Base-by-base conservation (phyloP, 139 green algal species). In the Axilococcus clingmanii region DNA sequence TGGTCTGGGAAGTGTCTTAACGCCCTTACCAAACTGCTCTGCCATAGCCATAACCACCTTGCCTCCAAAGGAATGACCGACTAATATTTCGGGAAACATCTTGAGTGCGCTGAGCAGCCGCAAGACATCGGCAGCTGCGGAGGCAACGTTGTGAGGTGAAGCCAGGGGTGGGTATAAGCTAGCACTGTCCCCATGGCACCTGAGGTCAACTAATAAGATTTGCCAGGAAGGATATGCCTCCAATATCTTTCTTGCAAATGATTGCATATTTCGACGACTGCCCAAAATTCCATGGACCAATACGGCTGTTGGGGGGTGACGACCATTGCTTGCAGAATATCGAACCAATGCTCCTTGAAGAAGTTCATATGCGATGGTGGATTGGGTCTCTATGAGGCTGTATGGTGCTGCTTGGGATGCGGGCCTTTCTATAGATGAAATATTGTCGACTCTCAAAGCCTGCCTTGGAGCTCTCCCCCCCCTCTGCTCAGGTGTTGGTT, bases 201-300 rank as follows among this genome's bases (percentile, higher is more conserved):
- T 63, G 30, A 97, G 74, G 48, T 97, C 89, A 12, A 95, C 82
- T 14, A 95, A 44, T 37, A 97, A 46, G 4, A 96, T 84, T 69
- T 96, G 85, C 82, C 78, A 89, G 2, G 70, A 56, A 29, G 86
- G 83, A 48, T 82, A 87, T 9, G 62, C 77, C 71, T 87, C 71
- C 1, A 87, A 61, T 8, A 94, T 48, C 30, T 73, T 75, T 15
- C 63, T 68, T 2, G 84, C 85, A 60, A 91, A 93, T 6, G 46
- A 60, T 17, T 74, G 52, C 64, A 96, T 75, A 70, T 97, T 97
- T 11, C 74, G 74, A 4, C 79, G 69, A 6, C 59, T 79, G 35
- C 90, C 90, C 24, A 97, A 59, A 25, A 97, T 95, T 50, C 90
- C 90, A 63, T 97, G 90, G 5, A 96, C 66, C 22, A 97, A 67